phyloP scores from a whole-genome alignment of 2,329 filamentous ascomycete genomes.

The Apiospora sp. region DNA sequence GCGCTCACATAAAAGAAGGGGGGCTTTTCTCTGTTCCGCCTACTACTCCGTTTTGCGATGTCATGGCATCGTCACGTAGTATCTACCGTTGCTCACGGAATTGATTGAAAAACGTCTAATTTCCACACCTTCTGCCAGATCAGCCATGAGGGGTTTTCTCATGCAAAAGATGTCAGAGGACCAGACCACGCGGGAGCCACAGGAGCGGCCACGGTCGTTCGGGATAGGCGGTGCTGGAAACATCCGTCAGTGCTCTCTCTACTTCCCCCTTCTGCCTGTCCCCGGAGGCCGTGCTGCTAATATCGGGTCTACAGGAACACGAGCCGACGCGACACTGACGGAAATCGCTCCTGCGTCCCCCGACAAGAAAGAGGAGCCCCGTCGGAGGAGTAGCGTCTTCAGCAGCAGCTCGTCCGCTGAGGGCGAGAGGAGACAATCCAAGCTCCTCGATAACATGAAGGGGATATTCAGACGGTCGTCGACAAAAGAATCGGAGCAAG shows the following conservation, averaged over 20 bases:
- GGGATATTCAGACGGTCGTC: slow-evolving; percentile 1
- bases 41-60: not conserved
- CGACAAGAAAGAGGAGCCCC: not conserved
- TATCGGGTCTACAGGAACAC: not conserved
- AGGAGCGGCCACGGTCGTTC: not conserved
- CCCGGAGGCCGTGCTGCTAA: not conserved
- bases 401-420: not conserved
- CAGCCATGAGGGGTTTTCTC: not conserved
- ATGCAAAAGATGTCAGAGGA: not conserved
- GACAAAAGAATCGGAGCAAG: slow-evolving; percentile 4
- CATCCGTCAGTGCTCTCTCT: slow-evolving; percentile 10
- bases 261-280: too few relatives aligned
- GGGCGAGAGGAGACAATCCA: slow-evolving; percentile 8
- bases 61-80: slow-evolving; percentile 3
- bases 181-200: not conserved
- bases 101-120: not conserved
- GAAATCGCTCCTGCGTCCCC: not conserved
- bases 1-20: not conserved
- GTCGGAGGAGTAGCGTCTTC: slow-evolving; percentile 10
- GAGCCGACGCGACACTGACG: not conserved
- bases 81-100: not conserved
- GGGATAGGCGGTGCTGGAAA: slow-evolving; percentile 22
- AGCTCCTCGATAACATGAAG: slow-evolving; percentile 11
- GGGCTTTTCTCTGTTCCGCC: not conserved
- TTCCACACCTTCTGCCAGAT: not conserved